Base-by-base conservation (phyloP, 2,329 filamentous ascomycete genomes). In the Didymella glomerata region DNA sequence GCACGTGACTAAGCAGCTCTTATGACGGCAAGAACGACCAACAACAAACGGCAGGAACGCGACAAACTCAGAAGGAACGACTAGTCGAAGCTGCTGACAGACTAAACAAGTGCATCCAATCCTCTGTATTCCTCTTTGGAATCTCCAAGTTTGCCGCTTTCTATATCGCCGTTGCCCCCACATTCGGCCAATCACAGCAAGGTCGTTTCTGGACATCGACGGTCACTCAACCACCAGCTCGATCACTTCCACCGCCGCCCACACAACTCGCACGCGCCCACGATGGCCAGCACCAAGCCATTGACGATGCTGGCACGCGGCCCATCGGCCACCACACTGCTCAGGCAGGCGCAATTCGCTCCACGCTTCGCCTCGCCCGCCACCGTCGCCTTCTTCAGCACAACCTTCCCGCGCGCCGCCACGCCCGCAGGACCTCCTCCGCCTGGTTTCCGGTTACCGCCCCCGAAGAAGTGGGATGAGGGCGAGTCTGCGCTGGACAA, bases 381-480 rank as follows among this genome's bases (percentile, higher is more conserved):
- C 80, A 78, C 82, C 69, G 81, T 81, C 77, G 82, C 83, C 79
- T 80, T 83, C 78, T 89, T 89, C 82, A 88, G 85, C 62, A 86
- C 85, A 68, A 84, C 82, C 68, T 87, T 90, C 67, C 88, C 75
- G 66, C 82, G 82, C 72, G 78, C 81, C 75, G 85, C 85, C 71
- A 82, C 91, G 47, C 92, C 92, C 64, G 84, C 85, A 65, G 92
- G 93, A 48, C 88, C 91, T 68, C 92, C 92, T 67, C 90, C 92
- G 57, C 82, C 88, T 68, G 88, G 89, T 66, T 97, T 97, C 85
- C 88, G 95, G 69, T 84, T 93, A 71, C 86, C 88, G 72, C 85
- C 83, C 64, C 88, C 86, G 50, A 85, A 88, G 77, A 82, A 87
- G 81, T 98, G 93, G 92, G 88, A 96, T 68, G 86, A 96, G 79